Evolutionary conservation across 2,329 filamentous ascomycete genomes (phyloP).

Genomic region (Corinectria fuckeliana): DNA sequence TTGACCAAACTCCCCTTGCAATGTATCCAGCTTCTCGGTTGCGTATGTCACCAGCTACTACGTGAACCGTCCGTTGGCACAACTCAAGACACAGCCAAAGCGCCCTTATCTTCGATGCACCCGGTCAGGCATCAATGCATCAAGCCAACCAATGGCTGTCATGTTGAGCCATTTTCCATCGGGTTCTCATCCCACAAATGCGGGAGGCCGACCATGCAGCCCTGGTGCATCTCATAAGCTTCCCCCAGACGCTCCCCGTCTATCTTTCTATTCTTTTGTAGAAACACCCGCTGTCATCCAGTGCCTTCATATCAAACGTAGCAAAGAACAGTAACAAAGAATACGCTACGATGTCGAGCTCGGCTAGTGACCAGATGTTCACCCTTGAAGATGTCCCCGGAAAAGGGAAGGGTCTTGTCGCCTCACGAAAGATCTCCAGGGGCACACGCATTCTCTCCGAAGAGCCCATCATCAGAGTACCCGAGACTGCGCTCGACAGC

Average conservation of each 20-base stretch:
- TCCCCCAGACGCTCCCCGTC: neutral
- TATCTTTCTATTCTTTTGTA: too few species aligned
- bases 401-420: conserved; percentile 6
- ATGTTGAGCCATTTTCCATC: neutral
- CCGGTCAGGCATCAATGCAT: neutral
- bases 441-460: conserved; percentile 9
- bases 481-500: neutral
- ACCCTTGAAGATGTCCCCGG: neutral
- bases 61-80: too few species aligned
- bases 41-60: too few species aligned
- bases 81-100: too few species aligned
- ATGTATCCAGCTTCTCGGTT: too few species aligned
- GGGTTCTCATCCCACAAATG: neutral
- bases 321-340: neutral
- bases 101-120: neutral
- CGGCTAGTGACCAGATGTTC: neutral
- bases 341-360: neutral
- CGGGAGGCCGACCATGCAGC: neutral
- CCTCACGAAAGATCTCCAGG: neutral
- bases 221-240: neutral
- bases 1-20: too few species aligned
- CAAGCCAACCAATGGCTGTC: neutral
- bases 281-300: too few species aligned
- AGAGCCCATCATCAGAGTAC: conserved; percentile 8
- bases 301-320: too few species aligned